These are phyloP conservation scores for Atractiella rhizophila DNA, from an alignment of 768 basidiomycete genomes.

Conservation along the genomic window DNA sequence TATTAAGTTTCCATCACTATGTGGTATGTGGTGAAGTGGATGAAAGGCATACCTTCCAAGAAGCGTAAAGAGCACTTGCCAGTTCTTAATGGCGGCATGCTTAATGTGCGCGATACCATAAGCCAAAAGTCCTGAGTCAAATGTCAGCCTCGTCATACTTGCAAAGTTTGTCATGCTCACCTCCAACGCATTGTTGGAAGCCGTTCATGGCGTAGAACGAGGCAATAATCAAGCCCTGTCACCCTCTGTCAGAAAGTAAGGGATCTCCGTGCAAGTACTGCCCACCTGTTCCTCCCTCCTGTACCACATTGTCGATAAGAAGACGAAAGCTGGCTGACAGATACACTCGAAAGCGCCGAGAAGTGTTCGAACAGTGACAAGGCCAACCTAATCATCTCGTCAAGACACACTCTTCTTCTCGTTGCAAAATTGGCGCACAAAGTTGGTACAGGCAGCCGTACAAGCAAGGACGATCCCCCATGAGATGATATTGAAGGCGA, in stretches of 20 bases:
- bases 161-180: too few species aligned
- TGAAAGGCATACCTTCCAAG: neutral
- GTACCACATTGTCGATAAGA: slow-evolving; percentile 32
- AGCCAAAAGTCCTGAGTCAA: too few species aligned
- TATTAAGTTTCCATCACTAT: too few species aligned
- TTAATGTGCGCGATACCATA: slow-evolving; percentile 30
- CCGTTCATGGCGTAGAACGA: slow-evolving; percentile 30
- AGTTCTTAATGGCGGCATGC: slow-evolving; percentile 26
- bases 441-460: slow-evolving; percentile 27
- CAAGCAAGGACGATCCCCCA: slow-evolving; percentile 31
- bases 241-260: too few species aligned
- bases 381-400: too few species aligned
- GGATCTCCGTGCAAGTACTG: neutral
- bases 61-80: slow-evolving; percentile 25
- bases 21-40: slow-evolving; percentile 23
- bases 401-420: slow-evolving; percentile 23
- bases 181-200: slow-evolving; percentile 30
- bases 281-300: slow-evolving; percentile 29
- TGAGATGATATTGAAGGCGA: slow-evolving; percentile 25
- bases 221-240: slow-evolving; percentile 22
- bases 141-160: too few species aligned
- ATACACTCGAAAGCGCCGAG: slow-evolving; percentile 30
- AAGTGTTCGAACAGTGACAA: too few species aligned
- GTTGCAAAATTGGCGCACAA: slow-evolving; percentile 19
- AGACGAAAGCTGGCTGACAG: slow-evolving; percentile 30